phyloP scores from a whole-genome alignment of 371 early-diverging fungal species.

The Apophysomyces variabilis region DNA sequence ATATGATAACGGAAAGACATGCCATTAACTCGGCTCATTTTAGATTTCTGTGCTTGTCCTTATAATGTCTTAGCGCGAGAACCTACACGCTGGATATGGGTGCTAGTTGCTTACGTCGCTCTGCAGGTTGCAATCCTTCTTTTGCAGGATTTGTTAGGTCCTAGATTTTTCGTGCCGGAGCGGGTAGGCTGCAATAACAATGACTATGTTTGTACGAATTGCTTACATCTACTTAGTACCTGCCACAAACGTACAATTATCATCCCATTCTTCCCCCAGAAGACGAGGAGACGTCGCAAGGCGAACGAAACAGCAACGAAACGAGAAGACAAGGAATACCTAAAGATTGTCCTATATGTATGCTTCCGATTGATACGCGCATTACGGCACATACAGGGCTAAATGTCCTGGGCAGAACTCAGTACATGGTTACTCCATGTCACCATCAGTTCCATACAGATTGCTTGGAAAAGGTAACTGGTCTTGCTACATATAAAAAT shows the following conservation, averaged over 20 bases:
- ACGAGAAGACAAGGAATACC: slow-evolving; percentile 19
- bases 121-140: slow-evolving; percentile 64
- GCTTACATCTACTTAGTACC: slow-evolving; percentile 37
- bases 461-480: slow-evolving; percentile 68
- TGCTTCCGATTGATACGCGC: slow-evolving; percentile 62
- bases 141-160: slow-evolving; percentile 75
- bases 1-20: neutral
- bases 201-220: neutral
- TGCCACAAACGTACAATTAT: slow-evolving; percentile 77
- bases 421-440: slow-evolving; percentile 87
- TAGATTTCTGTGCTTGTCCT: slow-evolving; percentile 68
- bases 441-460: slow-evolving; percentile 82
- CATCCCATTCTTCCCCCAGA: slow-evolving; percentile 61
- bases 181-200: slow-evolving; percentile 39
- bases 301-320: slow-evolving; percentile 21
- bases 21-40: neutral
- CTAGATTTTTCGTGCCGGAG: slow-evolving; percentile 77
- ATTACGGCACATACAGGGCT: slow-evolving; percentile 45
- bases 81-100: slow-evolving; percentile 59
- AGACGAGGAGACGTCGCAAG: slow-evolving; percentile 49
- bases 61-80: slow-evolving; percentile 59
- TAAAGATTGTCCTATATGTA: slow-evolving; percentile 81
- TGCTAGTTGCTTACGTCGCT: slow-evolving; percentile 57
- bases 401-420: slow-evolving; percentile 55
- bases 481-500: slow-evolving; percentile 7